Evolutionary conservation across 257 asterid genomes (phyloP).

Genomic region (Solanum okadae): DNA sequence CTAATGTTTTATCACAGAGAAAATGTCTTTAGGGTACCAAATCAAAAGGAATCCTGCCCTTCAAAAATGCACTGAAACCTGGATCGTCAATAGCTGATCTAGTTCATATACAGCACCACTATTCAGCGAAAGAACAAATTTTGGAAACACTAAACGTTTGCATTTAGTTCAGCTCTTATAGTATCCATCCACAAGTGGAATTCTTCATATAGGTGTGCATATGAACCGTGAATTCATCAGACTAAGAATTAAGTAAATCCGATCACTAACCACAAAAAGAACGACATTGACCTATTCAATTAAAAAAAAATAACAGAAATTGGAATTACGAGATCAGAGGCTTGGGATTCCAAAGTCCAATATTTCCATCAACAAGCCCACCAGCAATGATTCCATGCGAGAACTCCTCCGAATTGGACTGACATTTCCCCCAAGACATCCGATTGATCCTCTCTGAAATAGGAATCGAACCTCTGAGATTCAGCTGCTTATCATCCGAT

Average conservation of each 20-base stretch:
- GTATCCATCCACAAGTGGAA: background rate
- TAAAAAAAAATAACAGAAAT: background rate
- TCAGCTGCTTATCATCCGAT: constrained; percentile 69
- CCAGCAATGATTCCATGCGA: constrained; percentile 84
- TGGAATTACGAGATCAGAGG: constrained; percentile 60
- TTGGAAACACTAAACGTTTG: background rate
- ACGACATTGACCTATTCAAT: background rate
- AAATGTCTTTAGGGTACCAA: background rate
- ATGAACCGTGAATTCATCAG: background rate
- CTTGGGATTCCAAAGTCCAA: constrained; percentile 93
- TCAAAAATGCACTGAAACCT: background rate
- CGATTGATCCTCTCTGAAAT: constrained; percentile 91
- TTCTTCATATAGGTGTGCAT: background rate
- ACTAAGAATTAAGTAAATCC: background rate
- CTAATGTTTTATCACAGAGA: background rate
- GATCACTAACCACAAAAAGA: background rate
- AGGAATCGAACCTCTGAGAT: constrained; percentile 50
- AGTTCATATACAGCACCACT: background rate
- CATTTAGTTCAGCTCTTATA: background rate
- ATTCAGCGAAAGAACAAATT: background rate
- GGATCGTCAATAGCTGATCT: background rate
- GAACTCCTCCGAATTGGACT: constrained; percentile 57
- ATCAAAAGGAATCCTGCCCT: background rate
- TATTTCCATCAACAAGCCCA: constrained; percentile 91
- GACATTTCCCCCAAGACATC: constrained; percentile 70